A percentile compares a stretch with the other conserved stretches of the same genome.
phyloP scores from a whole-genome alignment of 108 stramenopile species.

The Nitzschia palea region DNA sequence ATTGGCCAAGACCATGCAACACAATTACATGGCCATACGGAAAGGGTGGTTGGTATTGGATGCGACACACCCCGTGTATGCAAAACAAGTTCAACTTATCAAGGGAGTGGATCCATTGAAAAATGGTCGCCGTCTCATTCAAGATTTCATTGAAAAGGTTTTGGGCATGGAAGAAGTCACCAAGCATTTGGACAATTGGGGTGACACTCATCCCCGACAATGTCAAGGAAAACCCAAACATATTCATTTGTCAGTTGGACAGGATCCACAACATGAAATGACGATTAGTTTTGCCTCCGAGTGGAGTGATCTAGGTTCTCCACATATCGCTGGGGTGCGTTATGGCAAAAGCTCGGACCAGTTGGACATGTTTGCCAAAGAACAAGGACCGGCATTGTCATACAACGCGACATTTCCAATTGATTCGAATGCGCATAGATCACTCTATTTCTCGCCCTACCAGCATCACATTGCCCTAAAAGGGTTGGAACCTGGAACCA shows the following conservation, averaged over 20 bases:
- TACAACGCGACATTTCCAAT: slow-evolving; percentile 21
- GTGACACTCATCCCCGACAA: slow-evolving; percentile 14
- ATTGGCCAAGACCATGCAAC: neutral
- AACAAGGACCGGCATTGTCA: slow-evolving; percentile 9
- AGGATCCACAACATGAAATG: slow-evolving; percentile 34
- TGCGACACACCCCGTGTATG: neutral
- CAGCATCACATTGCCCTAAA: slow-evolving; percentile 56
- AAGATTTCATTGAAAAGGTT: neutral
- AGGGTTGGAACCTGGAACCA: slow-evolving; percentile 53
- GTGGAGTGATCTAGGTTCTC: neutral
- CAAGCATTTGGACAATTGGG: neutral
- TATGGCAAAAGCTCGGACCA: slow-evolving; percentile 24
- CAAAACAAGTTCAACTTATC: neutral
- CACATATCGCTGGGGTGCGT: slow-evolving; percentile 21
- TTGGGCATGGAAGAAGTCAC: too few species aligned
- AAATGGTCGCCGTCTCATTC: neutral
- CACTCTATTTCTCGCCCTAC: slow-evolving; percentile 30
- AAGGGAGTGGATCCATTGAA: neutral
- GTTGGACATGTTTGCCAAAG: slow-evolving; percentile 15
- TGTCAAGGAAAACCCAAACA: slow-evolving; percentile 29
- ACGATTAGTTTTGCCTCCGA: slow-evolving; percentile 39
- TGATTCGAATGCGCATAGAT: neutral
- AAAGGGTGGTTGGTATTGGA: neutral
- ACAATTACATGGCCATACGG: neutral
- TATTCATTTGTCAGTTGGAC: slow-evolving; percentile 44